phyloP scores from a whole-genome alignment of 352 stramenopile species.

The Pythium scleroteichum region DNA sequence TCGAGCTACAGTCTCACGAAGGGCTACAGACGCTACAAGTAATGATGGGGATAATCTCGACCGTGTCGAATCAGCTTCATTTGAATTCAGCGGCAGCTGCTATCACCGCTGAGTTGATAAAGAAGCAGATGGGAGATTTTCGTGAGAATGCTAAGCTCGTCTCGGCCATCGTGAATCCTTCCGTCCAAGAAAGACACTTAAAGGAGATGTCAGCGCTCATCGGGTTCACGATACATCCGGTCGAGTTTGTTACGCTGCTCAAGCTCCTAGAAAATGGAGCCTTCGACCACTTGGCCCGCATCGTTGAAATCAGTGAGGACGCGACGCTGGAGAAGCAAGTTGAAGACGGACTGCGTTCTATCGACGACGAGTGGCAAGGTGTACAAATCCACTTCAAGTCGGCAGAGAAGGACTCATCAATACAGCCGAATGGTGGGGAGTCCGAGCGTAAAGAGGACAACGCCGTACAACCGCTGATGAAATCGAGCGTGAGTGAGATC shows the following conservation, averaged over 20 bases:
- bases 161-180: constrained; percentile 62
- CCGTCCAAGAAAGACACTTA: constrained; percentile 65
- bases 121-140: constrained; percentile 83
- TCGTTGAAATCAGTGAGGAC: constrained; percentile 66
- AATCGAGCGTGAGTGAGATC: constrained; percentile 43
- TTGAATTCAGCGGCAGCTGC: constrained; percentile 54
- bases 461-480: constrained; percentile 23
- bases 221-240: constrained; percentile 42
- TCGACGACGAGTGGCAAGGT: constrained; percentile 50
- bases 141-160: constrained; percentile 65
- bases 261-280: constrained; percentile 71
- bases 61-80: constrained; percentile 58
- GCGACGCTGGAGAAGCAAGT: constrained; percentile 70
- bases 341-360: constrained; percentile 46
- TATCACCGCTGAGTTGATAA: constrained; percentile 69
- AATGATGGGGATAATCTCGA: constrained; percentile 57
- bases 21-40: constrained; percentile 45
- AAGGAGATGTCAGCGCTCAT: constrained; percentile 56
- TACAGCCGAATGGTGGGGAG: no score
- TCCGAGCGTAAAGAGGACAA: neutral
- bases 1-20: constrained; percentile 62
- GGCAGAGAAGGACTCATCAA: no score
- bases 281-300: constrained; percentile 46
- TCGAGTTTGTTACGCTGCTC: constrained; percentile 63
- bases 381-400: constrained; percentile 50